Evolutionary conservation across 2,329 filamentous ascomycete genomes (phyloP), one percentile per base, ranked within the genome.

Genomic region (Trichoderma polysporum): DNA sequence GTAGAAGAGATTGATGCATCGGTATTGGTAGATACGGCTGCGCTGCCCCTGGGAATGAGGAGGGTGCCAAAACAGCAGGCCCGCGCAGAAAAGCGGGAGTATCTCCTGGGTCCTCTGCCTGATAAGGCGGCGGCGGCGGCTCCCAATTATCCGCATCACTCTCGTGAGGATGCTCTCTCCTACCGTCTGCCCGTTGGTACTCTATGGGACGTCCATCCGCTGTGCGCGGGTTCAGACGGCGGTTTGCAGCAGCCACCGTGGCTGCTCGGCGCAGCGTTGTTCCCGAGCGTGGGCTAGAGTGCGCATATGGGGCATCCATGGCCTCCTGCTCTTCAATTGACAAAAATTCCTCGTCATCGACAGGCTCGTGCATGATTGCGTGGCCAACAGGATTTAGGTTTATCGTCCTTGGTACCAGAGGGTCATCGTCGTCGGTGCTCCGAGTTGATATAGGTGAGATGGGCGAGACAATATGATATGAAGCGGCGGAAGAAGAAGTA

Each of bases 111-210:
- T 87, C 85, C 0, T 91, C 88, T 64, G 87, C 86, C 47, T 88
- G 87, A 72, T 96, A 96, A 1, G 91, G 91, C 3, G 92, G 92
- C 9, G 92, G 92, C 5, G 92, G 92, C 5, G 92, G 91, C 4
- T 93, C 90, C 92, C 92, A 96, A 72, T 94, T 92, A 73, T 95
- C 92, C 4, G 92, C 91, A 75, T 95, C 92, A 70, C 91, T 94
- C 77, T 95, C 92, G 76, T 95, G 91, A 4, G 92, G 92, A 71
- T 93, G 85, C 73, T 94, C 90, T 49, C 86, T 83, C 49, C 89
- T 84, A 7, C 89, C 88, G 76, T 92, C 89, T 15, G 90, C 89
- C 53, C 90, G 85, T 52, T 88, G 86, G 74, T 90, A 91, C 71
- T 89, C 80, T 53, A 88, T 83, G 45, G 79, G 83, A 1, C 87